Evolutionary conservation across 2,329 filamentous ascomycete species (phyloP).

Genomic region (Metarhizium guizhouense): DNA sequence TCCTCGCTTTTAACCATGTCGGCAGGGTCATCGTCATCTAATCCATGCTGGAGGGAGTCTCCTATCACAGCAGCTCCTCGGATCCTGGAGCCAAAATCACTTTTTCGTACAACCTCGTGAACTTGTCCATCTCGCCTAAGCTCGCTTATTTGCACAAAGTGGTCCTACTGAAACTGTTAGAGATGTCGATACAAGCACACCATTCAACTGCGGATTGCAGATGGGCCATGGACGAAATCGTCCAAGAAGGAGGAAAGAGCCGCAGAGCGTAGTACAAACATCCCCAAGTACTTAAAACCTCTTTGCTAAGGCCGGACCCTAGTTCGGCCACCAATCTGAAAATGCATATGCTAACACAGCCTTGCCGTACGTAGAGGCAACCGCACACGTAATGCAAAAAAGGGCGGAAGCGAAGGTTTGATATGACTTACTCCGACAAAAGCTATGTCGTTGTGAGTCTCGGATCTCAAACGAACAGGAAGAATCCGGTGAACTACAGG

Average conservation of each 20-base stretch:
- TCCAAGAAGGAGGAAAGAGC: background rate
- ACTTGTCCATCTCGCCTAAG: conserved; percentile 61
- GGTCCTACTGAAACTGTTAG: conserved; percentile 42
- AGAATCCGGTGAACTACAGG: conserved; percentile 69
- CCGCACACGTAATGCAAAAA: background rate
- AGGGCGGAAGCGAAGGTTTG: background rate
- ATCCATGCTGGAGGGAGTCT: conserved; percentile 31
- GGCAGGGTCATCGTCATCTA: conserved; percentile 20
- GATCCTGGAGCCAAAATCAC: conserved; percentile 71
- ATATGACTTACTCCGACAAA: conserved; percentile 62
- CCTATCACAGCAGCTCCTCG: conserved; percentile 72
- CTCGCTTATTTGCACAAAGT: conserved; percentile 74
- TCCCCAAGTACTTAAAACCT: background rate
- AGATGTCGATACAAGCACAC: background rate
- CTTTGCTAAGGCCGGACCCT: background rate
- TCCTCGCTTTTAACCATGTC: conserved; percentile 30
- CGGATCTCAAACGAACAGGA: conserved; percentile 66
- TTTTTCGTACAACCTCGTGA: conserved; percentile 66
- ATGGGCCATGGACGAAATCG: background rate
- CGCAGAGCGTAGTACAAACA: background rate
- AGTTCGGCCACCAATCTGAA: background rate
- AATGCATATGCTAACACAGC: background rate
- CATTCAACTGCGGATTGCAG: background rate
- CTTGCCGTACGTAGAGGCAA: background rate
- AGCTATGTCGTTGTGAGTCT: conserved; percentile 68